Conservation (phyloP, 116 monocot genomes). For the Dioscorea cayenensis region DNA sequence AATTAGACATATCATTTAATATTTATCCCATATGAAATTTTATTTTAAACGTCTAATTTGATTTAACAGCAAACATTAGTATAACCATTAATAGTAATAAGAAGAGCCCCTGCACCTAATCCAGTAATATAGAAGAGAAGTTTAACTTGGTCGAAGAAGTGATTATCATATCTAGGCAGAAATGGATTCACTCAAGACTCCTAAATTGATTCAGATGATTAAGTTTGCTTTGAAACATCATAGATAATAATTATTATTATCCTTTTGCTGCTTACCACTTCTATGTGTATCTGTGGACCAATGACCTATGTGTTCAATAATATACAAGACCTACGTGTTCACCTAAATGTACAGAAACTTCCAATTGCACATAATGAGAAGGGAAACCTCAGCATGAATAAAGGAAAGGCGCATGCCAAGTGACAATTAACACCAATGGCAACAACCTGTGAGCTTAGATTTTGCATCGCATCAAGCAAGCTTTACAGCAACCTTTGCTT, state of each 20-base stretch:
- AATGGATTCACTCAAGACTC: too few species aligned
- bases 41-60: background rate
- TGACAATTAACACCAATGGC: conserved; percentile 88
- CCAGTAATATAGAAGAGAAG: too few species aligned
- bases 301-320: too few species aligned
- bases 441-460: conserved; percentile 68
- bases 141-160: too few species aligned
- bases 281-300: too few species aligned
- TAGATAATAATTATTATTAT: too few species aligned
- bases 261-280: too few species aligned
- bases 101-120: too few species aligned
- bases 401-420: conserved; percentile 45
- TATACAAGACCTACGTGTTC: too few species aligned
- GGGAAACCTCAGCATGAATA: background rate
- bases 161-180: too few species aligned
- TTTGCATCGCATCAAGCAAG: conserved; percentile 90
- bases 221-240: too few species aligned
- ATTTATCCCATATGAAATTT: background rate
- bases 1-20: background rate
- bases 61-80: background rate
- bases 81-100: background rate
- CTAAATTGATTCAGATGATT: too few species aligned
- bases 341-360: background rate
- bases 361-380: background rate
- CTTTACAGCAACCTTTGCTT: conserved; percentile 90